Evolutionary conservation across 352 stramenopile genomes (phyloP), one percentile per base, ranked within the genome.

Genomic region (Globisporangium emineosum): DNA sequence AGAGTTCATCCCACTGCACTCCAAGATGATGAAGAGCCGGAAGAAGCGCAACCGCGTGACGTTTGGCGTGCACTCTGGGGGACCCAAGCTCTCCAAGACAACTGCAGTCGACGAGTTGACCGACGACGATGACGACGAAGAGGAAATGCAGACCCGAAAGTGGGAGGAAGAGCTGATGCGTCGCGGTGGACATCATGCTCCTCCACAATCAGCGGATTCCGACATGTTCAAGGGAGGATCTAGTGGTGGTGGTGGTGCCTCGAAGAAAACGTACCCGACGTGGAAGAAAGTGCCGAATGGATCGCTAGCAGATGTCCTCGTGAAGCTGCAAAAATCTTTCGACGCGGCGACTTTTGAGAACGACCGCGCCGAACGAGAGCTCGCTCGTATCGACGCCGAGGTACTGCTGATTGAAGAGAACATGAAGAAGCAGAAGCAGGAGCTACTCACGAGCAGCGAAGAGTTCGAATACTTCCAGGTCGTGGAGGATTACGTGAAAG

Each of bases 91-190:
- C 7, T 56, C 72, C 4, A 90, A 86, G 61, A 72, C 57, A 2
- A 58, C 73, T 2, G 77, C 82, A 58, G 72, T 88, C 1, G 78
- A 84, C 35, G 74, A 77, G n/a, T 49, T 76, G 4, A 73, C 75
- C 43, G 58, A 67, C 3, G 58, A 57, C 3, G 68, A 69, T 15
- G 68, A 79, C 13, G 77, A 79, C 1, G 78, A 83, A 30, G 71
- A 81, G 7, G 75, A 84, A 30, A 72, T 79, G 27, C 71, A 89
- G 53, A 86, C 52, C 33, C 77, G 66, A 42, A 75, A 66, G 3
- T 93, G 84, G 84, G 84, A 93, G 50, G 82, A 90, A 68, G 82
- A 93, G 47, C 68, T 93, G 9, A 90, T 93, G 79, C 80, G 84
- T 19, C 72, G 84, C 45, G 84, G 82, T 12, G 84, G 84, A 2